A percentile compares a stretch with the other conserved stretches of the same genome.
Conservation (phyloP, 179 eudicot species). For the Heliamphora pulchella region DNA sequence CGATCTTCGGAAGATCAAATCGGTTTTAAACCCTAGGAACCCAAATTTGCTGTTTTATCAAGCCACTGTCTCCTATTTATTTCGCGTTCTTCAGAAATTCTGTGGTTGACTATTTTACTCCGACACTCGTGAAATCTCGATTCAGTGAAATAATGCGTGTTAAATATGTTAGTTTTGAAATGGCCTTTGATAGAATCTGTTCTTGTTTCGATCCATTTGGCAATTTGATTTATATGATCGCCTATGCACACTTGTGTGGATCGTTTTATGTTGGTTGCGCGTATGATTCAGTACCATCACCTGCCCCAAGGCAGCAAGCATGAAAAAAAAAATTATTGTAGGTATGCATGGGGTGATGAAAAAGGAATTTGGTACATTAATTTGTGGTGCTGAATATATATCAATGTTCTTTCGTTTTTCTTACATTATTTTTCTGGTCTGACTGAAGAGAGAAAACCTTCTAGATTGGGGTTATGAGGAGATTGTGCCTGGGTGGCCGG, state of each 20-base stretch:
- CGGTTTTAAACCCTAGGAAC: background rate
- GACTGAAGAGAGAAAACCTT: background rate
- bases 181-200: background rate
- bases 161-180: background rate
- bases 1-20: background rate
- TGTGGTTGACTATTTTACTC: background rate
- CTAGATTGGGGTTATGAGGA: background rate
- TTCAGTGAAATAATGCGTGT: background rate
- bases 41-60: background rate
- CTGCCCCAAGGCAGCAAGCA: slow-evolving; percentile 1
- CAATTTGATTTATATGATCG: background rate
- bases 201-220: background rate
- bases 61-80: background rate
- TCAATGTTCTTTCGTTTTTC: background rate
- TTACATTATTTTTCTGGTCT: background rate
- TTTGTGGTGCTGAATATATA: background rate
- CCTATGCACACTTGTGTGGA: background rate
- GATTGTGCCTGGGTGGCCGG: too few relatives aligned
- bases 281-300: background rate
- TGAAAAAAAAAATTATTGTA: background rate
- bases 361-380: background rate
- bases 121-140: background rate
- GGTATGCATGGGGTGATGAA: background rate
- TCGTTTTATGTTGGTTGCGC: too few relatives aligned
- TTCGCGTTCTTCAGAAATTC: too few relatives aligned